Base-by-base conservation (phyloP, 345 rosid genomes). In the Pugionium cornutum region DNA sequence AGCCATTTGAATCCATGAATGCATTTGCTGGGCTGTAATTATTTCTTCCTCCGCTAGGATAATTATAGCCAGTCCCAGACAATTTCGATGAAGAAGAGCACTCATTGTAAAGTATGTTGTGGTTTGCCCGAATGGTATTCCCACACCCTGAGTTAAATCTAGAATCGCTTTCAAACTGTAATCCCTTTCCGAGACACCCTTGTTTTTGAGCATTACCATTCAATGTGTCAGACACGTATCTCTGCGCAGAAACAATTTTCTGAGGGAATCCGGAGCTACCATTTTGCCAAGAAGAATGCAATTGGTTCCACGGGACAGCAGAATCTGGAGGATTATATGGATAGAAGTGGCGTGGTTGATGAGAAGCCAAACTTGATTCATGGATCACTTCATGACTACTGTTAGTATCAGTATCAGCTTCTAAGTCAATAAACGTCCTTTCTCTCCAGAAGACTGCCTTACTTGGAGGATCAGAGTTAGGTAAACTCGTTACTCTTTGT, bases 391-490 rank as follows among this genome's bases (percentile, higher is more conserved):
- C 86, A 41, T 27, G 78, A 63, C 63, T 82, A 72, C 69, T 79
- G 10, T 65, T 65, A 29, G 70, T 58, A 43, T 64, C 71, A 64
- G 80, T 82, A 6, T 83, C 78, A 47, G 73, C 69, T 60, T 82
- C 87, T 52, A 80, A 69, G 74, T 83, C 75, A 65, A 48, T 69
- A 73, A 66, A 58, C 9, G 77, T 72, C 73, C 76, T 78, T 62
- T 85, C 86, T 79, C 83, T 83, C 81, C 82, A 77, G 27, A 69
- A 53, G 66, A 66, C 82, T 57, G 67, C 62, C 83, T 78, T 86
- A 66, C 65, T 78, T 76, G 79, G 83, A 73, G 82, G 85, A 75
- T 80, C 80, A 64, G 85, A 58, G 56, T 43, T 67, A 67, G 77
- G 80, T 51, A 77, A 61, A 47, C 72, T 47, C 41, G 81, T 75